Conservation (phyloP, 805 yeast species). For the Saccharomycopsis amapae region DNA sequence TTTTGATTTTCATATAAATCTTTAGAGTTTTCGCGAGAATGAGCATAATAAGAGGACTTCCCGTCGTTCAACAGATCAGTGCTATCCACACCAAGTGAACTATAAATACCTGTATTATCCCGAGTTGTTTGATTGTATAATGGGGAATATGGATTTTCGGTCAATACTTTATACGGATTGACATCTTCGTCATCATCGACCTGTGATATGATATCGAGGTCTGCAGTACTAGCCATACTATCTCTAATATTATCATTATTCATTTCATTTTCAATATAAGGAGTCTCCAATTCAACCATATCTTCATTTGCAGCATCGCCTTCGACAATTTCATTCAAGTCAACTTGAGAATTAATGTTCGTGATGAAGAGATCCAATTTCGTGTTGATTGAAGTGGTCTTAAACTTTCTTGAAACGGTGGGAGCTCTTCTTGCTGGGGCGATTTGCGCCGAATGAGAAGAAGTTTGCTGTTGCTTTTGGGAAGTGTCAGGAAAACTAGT, state of each 20-base stretch:
- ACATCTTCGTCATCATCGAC: background rate
- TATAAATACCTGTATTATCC: no score
- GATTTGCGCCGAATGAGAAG: background rate
- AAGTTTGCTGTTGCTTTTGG: no score
- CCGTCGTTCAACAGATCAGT: no score
- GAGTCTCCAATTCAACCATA: constrained; percentile 3
- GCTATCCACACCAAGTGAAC: no score
- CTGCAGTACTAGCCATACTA: no score
- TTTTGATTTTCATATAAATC: no score
- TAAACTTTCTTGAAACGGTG: constrained; percentile 12
- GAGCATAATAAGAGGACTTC: no score
- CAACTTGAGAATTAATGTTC: constrained; percentile 12
- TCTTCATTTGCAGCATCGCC: constrained; percentile 4
- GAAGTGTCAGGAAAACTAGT: background rate
- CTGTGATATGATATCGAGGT: no score
- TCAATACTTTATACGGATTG: background rate
- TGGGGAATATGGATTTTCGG: background rate
- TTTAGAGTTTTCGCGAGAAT: no score
- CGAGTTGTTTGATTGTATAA: no score
- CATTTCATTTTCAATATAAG: background rate
- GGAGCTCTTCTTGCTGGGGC: no score
- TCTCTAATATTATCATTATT: background rate
- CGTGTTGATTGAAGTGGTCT: constrained; percentile 11
- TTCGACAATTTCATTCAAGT: constrained; percentile 4
- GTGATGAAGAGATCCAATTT: constrained; percentile 17